phyloP scores from a whole-genome alignment of 2,329 filamentous ascomycete genomes.

The Blastomyces percursus region DNA sequence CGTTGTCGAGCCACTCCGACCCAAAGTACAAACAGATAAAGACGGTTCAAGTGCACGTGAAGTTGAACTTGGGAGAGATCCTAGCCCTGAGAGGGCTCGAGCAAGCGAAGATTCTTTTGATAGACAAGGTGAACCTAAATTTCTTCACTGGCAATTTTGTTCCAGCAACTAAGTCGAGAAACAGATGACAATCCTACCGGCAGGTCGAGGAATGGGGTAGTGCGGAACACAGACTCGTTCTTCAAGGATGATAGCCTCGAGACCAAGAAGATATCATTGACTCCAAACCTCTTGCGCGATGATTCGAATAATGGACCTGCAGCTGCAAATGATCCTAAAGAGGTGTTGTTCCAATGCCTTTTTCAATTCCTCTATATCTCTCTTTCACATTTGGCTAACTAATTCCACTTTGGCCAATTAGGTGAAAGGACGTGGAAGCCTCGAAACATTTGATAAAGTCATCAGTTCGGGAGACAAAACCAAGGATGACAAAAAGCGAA shows the following conservation, averaged over 20 bases:
- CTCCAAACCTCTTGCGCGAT: constrained; percentile 80
- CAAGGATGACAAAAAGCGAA: constrained; percentile 68
- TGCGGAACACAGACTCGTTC: constrained; percentile 90
- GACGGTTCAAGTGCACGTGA: constrained; percentile 19
- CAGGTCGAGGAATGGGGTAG: constrained; percentile 69
- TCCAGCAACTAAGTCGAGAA: constrained; percentile 7
- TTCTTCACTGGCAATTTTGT: not conserved
- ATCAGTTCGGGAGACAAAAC: constrained; percentile 49
- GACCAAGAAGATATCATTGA: constrained; percentile 94
- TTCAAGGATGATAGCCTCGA: constrained; percentile 94
- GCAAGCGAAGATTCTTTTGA: constrained; percentile 59
- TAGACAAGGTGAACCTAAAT: constrained; percentile 27
- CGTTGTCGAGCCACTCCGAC: constrained; percentile 35
- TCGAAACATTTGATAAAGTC: constrained; percentile 63
- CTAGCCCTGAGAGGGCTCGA: constrained; percentile 32
- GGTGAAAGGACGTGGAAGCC: constrained; percentile 50
- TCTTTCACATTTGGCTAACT: not conserved
- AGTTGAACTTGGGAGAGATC: constrained; percentile 19
- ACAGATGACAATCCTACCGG: constrained; percentile 25
- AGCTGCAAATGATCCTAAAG: constrained; percentile 26
- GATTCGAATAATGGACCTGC: constrained; percentile 41
- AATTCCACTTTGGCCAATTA: constrained; percentile 14
- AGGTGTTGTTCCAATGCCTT: constrained; percentile 20
- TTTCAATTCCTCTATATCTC: not conserved
- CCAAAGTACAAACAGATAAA: constrained; percentile 32